phyloP scores from a whole-genome alignment of 768 basidiomycete genomes.

The Boletus coccyginus region DNA sequence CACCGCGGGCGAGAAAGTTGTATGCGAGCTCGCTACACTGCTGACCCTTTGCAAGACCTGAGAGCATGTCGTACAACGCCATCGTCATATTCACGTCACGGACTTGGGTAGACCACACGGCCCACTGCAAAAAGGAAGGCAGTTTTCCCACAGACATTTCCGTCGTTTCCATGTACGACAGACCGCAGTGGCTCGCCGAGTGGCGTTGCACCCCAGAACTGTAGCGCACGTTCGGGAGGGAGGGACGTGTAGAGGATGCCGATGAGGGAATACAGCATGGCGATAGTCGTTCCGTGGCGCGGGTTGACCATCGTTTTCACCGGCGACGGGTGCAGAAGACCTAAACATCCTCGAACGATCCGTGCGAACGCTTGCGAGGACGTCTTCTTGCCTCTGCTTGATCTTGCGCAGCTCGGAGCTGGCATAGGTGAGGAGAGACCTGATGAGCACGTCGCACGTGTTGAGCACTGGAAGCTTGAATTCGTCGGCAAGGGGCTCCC shows the following conservation, averaged over 20 bases:
- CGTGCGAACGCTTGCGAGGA: conserved; percentile 62
- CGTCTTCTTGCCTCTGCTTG: conserved; percentile 87
- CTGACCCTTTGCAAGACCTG: conserved; percentile 78
- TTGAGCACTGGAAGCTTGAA: conserved; percentile 54
- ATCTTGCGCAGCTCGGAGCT: conserved; percentile 83
- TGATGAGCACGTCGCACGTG: conserved; percentile 68
- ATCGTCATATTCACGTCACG: conserved; percentile 72
- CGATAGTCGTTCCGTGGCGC: conserved; percentile 80
- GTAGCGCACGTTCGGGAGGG: conserved; percentile 72
- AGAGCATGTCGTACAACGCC: conserved; percentile 86
- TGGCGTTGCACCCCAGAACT: conserved; percentile 79
- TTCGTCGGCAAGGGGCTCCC: conserved; percentile 41
- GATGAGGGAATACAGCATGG: conserved; percentile 79
- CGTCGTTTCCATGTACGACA: conserved; percentile 54
- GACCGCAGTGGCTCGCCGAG: conserved; percentile 37
- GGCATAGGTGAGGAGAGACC: conserved; percentile 70
- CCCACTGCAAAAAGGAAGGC: conserved; percentile 84
- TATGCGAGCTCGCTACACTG: conserved; percentile 84
- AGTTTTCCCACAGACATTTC: conserved; percentile 65
- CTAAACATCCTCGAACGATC: conserved; percentile 57
- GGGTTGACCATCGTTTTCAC: conserved; percentile 40
- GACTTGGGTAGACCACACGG: conserved; percentile 78
- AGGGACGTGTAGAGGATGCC: conserved; percentile 76
- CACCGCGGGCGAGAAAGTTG: conserved; percentile 83
- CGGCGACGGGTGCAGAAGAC: conserved; percentile 41